phyloP scores from a whole-genome alignment of 1,284 basidiomycete species.

The Ustilago nuda region DNA sequence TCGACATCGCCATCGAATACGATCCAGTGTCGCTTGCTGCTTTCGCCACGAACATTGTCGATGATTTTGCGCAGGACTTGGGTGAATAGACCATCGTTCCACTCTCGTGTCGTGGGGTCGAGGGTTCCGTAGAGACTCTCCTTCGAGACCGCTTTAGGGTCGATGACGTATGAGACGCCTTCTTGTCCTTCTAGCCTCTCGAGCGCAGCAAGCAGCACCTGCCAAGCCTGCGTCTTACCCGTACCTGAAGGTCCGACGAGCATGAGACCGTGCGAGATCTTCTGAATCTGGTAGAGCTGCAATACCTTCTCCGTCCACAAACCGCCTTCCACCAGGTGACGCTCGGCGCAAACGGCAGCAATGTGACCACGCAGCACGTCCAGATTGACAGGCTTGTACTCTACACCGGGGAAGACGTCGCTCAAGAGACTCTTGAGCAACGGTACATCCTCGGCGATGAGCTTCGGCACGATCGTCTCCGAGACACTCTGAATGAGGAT shows the following conservation, averaged over 20 bases:
- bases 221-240: conserved; percentile 98
- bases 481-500: conserved; percentile 99
- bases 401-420: conserved; percentile 97
- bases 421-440: conserved; percentile 91
- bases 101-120: conserved; percentile 96
- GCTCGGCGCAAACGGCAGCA: conserved; percentile 85
- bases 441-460: conserved; percentile 96
- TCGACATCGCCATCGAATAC: conserved; percentile 99
- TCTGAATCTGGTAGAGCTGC: conserved; percentile 98
- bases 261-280: conserved; percentile 99
- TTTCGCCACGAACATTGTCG: conserved; percentile 97
- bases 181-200: conserved; percentile 91
- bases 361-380: conserved; percentile 87
- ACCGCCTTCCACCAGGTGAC: conserved; percentile 84
- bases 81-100: conserved; percentile 99
- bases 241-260: conserved; percentile 98
- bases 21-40: conserved; percentile 97
- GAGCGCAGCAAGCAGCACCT: conserved; percentile 88
- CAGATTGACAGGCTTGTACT: conserved; percentile 88
- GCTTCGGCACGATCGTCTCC: conserved; percentile 97
- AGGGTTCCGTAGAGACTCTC: conserved; percentile 97
- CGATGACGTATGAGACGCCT: conserved; percentile 94
- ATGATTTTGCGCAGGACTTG: conserved; percentile 97
- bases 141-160: conserved; percentile 99
- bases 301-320: conserved; percentile 95